Percentiles rank a stretch among this genome's conserved stretches.
Conservation (phyloP, 2,329 filamentous ascomycete genomes). For the Fusarium pseudoanthophilum region DNA sequence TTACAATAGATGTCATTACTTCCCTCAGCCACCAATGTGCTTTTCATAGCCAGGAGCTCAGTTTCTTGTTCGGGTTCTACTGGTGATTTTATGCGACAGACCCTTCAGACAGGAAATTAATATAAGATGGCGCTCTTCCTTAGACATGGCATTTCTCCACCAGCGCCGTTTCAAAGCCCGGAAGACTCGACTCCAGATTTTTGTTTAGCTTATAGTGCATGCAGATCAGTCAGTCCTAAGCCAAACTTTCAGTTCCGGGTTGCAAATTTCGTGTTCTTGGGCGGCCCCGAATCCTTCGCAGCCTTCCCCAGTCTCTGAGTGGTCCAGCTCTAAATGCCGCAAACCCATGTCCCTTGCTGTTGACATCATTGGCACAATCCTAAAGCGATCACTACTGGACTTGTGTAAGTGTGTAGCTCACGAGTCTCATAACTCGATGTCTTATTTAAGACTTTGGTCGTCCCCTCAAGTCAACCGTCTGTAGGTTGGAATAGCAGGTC, state of each 20-base stretch:
- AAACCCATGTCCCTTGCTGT: background rate
- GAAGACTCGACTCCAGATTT: rapidly evolving
- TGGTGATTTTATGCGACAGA: too few species aligned
- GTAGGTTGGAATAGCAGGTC: rapidly evolving
- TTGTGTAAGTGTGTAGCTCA: background rate
- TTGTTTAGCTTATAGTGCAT: background rate
- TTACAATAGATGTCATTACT: background rate
- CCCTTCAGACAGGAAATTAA: too few species aligned
- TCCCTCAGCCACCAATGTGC: too few species aligned
- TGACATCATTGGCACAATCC: background rate
- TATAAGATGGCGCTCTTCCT: background rate
- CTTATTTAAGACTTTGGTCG: background rate
- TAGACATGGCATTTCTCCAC: rapidly evolving
- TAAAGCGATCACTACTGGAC: background rate
- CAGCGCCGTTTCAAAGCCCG: rapidly evolving
- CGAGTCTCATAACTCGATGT: background rate
- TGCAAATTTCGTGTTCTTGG: background rate
- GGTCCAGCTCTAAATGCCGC: background rate
- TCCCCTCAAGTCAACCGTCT: background rate
- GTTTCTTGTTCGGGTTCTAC: background rate
- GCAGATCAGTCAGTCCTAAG: background rate
- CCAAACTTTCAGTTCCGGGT: background rate
- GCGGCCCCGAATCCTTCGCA: background rate
- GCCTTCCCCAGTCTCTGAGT: background rate
- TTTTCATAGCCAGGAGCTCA: rapidly evolving